Evolutionary conservation across 148 eudicot species (phyloP).

Genomic region (Bassia scoparia): DNA sequence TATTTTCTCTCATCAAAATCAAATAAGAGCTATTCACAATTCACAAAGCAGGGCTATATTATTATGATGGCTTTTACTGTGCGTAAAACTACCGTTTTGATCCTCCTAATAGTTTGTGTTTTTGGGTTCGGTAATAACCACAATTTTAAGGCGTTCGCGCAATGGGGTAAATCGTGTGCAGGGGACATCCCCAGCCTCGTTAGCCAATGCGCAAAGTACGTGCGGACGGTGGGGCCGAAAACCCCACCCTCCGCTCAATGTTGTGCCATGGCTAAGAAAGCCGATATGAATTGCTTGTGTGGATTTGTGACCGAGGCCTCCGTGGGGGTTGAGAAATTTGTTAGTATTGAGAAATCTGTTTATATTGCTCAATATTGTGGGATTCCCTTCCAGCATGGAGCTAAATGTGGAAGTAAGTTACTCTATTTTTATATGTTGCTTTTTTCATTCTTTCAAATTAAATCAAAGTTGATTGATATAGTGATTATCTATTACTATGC

Average conservation of each 20-base stretch:
- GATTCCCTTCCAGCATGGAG: constrained; percentile 12
- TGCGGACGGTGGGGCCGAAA: constrained; percentile 7
- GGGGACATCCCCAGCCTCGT: constrained; percentile 5
- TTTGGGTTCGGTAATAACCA: neutral
- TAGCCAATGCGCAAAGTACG: constrained; percentile 14
- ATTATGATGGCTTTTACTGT: neutral
- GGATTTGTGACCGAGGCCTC: constrained; percentile 1
- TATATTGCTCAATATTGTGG: constrained; percentile 16
- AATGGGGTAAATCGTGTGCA: neutral
- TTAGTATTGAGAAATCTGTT: neutral
- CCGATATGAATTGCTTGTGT: neutral
- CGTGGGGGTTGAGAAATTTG: constrained; percentile 12
- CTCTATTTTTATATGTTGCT: no score
- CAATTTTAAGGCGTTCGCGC: neutral
- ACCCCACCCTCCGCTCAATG: constrained; percentile 4
- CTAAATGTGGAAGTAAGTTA: constrained; percentile 18
- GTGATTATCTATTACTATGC: no score
- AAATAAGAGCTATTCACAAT: no score
- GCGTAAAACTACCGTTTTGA: neutral
- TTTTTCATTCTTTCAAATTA: no score
- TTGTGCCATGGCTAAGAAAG: neutral
- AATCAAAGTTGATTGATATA: no score
- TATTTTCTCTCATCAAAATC: no score
- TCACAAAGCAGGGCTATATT: no score
- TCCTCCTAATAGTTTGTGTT: neutral